Base-by-base conservation (phyloP, 768 basidiomycete species). In the Lactarius akahatsu region DNA sequence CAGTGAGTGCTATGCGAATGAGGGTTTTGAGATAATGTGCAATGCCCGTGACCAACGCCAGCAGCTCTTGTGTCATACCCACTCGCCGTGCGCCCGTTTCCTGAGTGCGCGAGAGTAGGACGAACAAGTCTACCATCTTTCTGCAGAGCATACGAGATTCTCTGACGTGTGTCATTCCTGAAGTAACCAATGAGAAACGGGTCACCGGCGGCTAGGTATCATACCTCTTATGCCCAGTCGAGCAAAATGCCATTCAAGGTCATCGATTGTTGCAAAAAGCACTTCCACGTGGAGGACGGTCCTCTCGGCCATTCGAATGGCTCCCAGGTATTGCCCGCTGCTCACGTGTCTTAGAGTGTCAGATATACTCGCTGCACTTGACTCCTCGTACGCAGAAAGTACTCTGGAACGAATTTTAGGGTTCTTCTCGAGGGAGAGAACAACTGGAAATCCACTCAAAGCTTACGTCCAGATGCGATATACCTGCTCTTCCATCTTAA, bases 21-120 rank as follows among this genome's bases (percentile, higher is more conserved):
- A 99, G 86, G 78, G 98, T 98, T 81, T 99, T 99, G 75, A 99
- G 88, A 78, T 98, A 98, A 78, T 99, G 97, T 7, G 97, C 97
- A 40, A 99, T 83, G 20, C 97, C 96, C 0, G 97, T 99, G 69
- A 99, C 96, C 58, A 99, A 87, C 16, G 95, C 93, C 41, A 98
- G 87, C 16, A 99, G 81, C 72, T 98, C 97, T 77, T 98, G 93
- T 18, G 96, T 98, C 89, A 98, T 96, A 59, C 91, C 92, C 86
- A 94, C 93, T 72, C 92, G 81, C 66, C 91, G 87, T 15, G 92
- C 85, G 41, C 92, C 92, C 3, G 92, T 91, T 75, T 96, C 93
- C 76, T 96, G 94, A 23, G 94, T 95, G 76, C 95, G 94, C 8
- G 96, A 98, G 57, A 99, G 81, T 47, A 98, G 81, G n/a, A 94